Base-by-base conservation (phyloP, 192 early-diverging fungal genomes). In the Coemansia guatemalensis region DNA sequence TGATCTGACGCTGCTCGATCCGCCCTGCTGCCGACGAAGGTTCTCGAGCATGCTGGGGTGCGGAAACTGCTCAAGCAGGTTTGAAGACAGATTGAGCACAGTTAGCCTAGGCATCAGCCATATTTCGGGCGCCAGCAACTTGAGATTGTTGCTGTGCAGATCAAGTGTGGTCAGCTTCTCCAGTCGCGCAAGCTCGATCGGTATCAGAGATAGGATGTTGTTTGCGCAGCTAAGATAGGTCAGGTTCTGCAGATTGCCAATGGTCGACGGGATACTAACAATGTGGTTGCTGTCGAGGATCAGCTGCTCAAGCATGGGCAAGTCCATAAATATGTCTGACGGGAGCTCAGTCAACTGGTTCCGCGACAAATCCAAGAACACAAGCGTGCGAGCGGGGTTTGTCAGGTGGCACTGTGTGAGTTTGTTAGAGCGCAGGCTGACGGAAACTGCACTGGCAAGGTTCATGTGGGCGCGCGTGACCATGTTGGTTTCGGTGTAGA, bases 61-160 rank as follows among this genome's bases (percentile, higher is more conserved):
- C 21, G 92, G 93, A 79, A 96, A 94, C 27, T 76, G 71, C 63
- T 90, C 91, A 8, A 96, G 74, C 39, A 91, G 63, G 56, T 96
- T 96, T 20, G 90, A 93, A 1, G 88, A 91, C 25, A 84, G 84
- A 55, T 95, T 96, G n/a, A 96, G 73, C 11, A 76, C 63, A 33
- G 73, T 72, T 21, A 96, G 83, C 21, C 80, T 84, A 48, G 82
- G 70, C 69, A 91, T 92, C 35, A 83, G 63, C 92, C 92, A 93
- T 18, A 93, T 89, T 61, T 91, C 89, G 12, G 84, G 82, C 0
- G 90, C 90, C 8, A 93, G 69, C 47, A 87, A 73, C 51, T 83
- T 84, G 29, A 93, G 67, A 33, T 91, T 88, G 73, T 93, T 93
- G 64, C 86, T 87, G 44, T 92, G 92, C 12, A 92, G 64, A 58